Evolutionary conservation across 1,139 yeast genomes (phyloP).

Genomic region (Hyphopichia wangnamkhiaoensis): DNA sequence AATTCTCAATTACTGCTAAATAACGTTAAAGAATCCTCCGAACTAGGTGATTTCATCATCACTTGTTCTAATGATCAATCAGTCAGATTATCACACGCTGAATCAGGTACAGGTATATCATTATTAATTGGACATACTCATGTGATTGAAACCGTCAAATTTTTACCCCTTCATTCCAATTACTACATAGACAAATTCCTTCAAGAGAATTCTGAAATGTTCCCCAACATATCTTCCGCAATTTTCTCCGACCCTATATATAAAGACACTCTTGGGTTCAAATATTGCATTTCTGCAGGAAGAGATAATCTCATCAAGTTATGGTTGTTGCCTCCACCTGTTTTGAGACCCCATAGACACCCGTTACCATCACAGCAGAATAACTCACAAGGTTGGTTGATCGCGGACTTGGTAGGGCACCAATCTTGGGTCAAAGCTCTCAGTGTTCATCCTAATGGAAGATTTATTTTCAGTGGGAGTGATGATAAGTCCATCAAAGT

Average conservation of each 20-base stretch:
- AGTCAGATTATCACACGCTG: constrained; percentile 63
- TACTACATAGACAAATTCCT: constrained; percentile 51
- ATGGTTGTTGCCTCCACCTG: constrained; percentile 75
- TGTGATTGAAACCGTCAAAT: constrained; percentile 74
- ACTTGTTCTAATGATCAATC: constrained; percentile 86
- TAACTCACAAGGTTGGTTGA: constrained; percentile 61
- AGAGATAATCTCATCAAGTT: constrained; percentile 75
- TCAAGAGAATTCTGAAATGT: constrained; percentile 29
- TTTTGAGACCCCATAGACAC: constrained; percentile 50
- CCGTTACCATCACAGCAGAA: constrained; percentile 55
- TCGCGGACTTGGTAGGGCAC: constrained; percentile 67
- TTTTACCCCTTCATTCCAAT: constrained; percentile 60
- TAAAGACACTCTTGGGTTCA: constrained; percentile 50
- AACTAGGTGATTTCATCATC: constrained; percentile 56
- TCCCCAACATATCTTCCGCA: constrained; percentile 37
- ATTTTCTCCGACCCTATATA: constrained; percentile 27
- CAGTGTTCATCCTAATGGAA: constrained; percentile 74
- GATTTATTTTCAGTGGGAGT: constrained; percentile 67
- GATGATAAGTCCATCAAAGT: constrained; percentile 77
- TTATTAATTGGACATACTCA: constrained; percentile 77
- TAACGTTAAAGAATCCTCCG: constrained; percentile 11
- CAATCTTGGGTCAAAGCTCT: constrained; percentile 83
- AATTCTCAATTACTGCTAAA: constrained; percentile 14
- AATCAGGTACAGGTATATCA: constrained; percentile 68
- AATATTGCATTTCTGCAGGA: constrained; percentile 76